Evolutionary conservation across 257 asterid genomes (phyloP).

Genomic region (Knoxia roxburghii): DNA sequence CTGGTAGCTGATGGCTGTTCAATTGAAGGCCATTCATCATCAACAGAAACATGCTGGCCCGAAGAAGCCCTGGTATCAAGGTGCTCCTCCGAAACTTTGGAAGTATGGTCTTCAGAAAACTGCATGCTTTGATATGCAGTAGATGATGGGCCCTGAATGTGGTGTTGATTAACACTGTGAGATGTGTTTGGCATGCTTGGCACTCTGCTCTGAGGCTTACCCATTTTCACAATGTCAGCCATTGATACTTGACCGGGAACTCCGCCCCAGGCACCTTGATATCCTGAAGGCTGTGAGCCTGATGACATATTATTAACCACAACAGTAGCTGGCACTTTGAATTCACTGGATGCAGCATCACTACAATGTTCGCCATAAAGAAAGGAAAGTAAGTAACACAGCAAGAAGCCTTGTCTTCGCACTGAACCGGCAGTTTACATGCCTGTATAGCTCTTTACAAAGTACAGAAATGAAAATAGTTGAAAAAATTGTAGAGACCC

Average conservation of each 20-base stretch:
- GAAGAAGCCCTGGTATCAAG: conserved; percentile 36
- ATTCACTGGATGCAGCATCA: conserved; percentile 40
- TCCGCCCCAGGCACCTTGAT: conserved; percentile 61
- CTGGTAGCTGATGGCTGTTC: conserved; percentile 45
- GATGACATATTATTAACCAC: conserved; percentile 38
- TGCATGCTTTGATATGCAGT: conserved; percentile 24
- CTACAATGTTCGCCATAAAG: conserved; percentile 32
- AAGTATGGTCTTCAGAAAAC: conserved; percentile 33
- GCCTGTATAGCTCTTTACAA: neutral
- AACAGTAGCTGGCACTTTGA: conserved; percentile 33
- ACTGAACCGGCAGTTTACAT: neutral
- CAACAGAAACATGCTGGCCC: conserved; percentile 35
- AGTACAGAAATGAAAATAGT: neutral
- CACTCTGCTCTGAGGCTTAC: conserved; percentile 50
- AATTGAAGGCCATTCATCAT: conserved; percentile 69
- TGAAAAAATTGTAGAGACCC: neutral
- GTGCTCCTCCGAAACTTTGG: conserved; percentile 28
- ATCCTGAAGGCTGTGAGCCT: conserved; percentile 41
- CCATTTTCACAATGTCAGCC: conserved; percentile 98
- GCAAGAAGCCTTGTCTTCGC: neutral
- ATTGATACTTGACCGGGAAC: conserved; percentile 78
- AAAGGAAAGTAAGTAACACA: neutral
- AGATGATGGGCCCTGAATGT: conserved; percentile 35
- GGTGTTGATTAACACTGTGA: conserved; percentile 30
- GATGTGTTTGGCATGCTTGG: conserved; percentile 36